Conservation (phyloP, 2,329 filamentous ascomycete species). For the Claviceps lovelessii region DNA sequence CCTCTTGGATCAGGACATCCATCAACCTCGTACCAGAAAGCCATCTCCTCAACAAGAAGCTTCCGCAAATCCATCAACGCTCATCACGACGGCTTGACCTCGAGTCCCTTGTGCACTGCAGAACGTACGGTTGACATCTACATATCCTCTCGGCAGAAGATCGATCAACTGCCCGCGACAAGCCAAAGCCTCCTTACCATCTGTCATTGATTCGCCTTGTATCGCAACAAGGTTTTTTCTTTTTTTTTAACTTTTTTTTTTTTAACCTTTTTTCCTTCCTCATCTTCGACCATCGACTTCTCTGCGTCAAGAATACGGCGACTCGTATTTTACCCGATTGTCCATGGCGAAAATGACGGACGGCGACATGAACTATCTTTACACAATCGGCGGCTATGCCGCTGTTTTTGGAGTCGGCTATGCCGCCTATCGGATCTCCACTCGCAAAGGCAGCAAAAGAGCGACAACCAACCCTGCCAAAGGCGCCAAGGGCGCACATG, state of each 20-base stretch:
- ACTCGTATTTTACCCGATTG: background rate
- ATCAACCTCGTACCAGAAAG: background rate
- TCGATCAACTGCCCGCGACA: background rate
- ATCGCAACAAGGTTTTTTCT: background rate
- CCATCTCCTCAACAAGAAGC: background rate
- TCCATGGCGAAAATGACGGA: constrained; percentile 17
- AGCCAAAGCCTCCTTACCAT: background rate
- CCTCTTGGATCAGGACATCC: constrained; percentile 3
- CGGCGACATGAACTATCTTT: constrained; percentile 19
- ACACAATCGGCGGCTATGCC: constrained; percentile 24
- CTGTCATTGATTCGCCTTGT: background rate
- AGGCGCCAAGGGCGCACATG: constrained; percentile 14
- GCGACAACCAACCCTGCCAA: constrained; percentile 15
- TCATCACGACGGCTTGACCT: background rate
- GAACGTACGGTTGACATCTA: background rate
- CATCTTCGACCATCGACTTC: background rate
- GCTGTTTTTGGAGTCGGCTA: constrained; percentile 23
- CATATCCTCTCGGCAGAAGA: background rate
- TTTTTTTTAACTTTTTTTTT: too few species aligned
- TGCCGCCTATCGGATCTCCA: constrained; percentile 22
- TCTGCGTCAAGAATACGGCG: background rate
- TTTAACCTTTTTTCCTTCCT: too few species aligned
- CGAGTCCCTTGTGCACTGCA: background rate
- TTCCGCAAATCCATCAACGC: background rate
- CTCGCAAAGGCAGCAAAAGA: constrained; percentile 19